Evolutionary conservation across 768 basidiomycete species (phyloP), one percentile per base, ranked within the genome.

Genomic region (Kwoniella pini): DNA sequence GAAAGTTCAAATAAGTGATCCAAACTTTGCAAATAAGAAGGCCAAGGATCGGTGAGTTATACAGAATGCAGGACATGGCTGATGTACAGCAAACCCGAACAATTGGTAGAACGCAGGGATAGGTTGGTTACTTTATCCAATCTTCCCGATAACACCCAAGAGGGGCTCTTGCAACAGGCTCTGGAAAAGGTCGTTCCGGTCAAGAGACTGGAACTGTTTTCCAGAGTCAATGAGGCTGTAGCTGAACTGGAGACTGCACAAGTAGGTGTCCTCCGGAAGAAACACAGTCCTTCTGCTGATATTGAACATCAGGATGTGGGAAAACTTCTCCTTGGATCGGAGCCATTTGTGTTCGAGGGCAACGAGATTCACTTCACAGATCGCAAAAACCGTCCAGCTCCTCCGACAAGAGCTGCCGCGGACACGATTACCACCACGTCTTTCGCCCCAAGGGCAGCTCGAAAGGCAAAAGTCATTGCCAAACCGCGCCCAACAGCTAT

Each of bases 81-180:
- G 44, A 43, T 46, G 24, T 45, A 21, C 80, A 81, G 64, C 10
- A 61, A 49, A 36, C 52, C 52, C 76, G 80, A 40, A 83, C 82
- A 46, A 12, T 90, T 88, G 55, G 77, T 81, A 5, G 84, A 74
- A 24, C 54, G 59, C 39, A 57, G 84, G 46, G 86, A 81, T 63
- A 85, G 91, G 17, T 89, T 89, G 19, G 82, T 98, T 7, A 85
- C 88, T 9, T 80, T 97, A 52, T 84, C 82, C 21, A 87, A 87
- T 51, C 82, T 99, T 21, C 90, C 91, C 0, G 71, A 84, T 2
- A 84, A 81, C 10, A 86, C 90, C 4, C 90, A 96, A 72, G 96
- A 98, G 73, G 95, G 90, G 1, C 80, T 98, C 0, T 78, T 99
- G 24, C 95, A 99, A 68, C 96, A 98, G 81, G 80, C 82, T 0